Conservation (phyloP, 495 filamentous ascomycete genomes). For the Penicillium roqueforti region DNA sequence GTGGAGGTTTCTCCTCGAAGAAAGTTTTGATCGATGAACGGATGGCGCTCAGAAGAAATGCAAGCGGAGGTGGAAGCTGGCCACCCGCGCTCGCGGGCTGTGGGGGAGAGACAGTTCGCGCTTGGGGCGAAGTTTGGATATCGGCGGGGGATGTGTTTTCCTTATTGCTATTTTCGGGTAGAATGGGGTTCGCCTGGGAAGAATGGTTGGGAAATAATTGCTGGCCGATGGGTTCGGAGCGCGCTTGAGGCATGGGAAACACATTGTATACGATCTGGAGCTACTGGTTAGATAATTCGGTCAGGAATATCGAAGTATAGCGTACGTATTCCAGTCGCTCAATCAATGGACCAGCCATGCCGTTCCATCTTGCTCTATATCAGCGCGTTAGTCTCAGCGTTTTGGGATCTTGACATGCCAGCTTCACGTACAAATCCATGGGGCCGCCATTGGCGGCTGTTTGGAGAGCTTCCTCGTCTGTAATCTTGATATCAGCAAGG, state of each 20-base stretch:
- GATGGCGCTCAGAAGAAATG: slow-evolving; percentile 61
- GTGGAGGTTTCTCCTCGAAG: slow-evolving; percentile 75
- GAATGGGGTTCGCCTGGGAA: slow-evolving; percentile 30
- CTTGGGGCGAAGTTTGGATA: slow-evolving; percentile 28
- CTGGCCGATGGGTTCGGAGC: slow-evolving; percentile 28
- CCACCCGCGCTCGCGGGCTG: slow-evolving; percentile 41
- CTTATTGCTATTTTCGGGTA: slow-evolving; percentile 44
- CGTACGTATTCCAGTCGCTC: slow-evolving; percentile 52
- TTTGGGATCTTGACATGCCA: not conserved
- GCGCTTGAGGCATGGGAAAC: slow-evolving; percentile 46
- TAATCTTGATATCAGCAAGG: slow-evolving; percentile 7
- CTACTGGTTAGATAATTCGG: slow-evolving; percentile 9
- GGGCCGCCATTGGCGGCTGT: slow-evolving; percentile 59
- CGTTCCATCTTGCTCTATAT: slow-evolving; percentile 52
- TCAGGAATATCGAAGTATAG: not conserved
- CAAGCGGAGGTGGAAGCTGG: slow-evolving; percentile 59
- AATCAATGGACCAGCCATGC: slow-evolving; percentile 47
- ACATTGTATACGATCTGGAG: slow-evolving; percentile 49
- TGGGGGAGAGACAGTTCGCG: slow-evolving; percentile 26
- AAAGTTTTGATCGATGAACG: slow-evolving; percentile 59
- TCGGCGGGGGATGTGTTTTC: slow-evolving; percentile 48
- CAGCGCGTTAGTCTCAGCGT: slow-evolving; percentile 25
- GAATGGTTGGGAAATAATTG: slow-evolving; percentile 27
- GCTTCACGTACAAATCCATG: slow-evolving; percentile 60
- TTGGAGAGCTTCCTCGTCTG: slow-evolving; percentile 61